Evolutionary conservation across 768 basidiomycete species (phyloP), one percentile per base, ranked within the genome.

Genomic region (Artomyces pyxidatus): DNA sequence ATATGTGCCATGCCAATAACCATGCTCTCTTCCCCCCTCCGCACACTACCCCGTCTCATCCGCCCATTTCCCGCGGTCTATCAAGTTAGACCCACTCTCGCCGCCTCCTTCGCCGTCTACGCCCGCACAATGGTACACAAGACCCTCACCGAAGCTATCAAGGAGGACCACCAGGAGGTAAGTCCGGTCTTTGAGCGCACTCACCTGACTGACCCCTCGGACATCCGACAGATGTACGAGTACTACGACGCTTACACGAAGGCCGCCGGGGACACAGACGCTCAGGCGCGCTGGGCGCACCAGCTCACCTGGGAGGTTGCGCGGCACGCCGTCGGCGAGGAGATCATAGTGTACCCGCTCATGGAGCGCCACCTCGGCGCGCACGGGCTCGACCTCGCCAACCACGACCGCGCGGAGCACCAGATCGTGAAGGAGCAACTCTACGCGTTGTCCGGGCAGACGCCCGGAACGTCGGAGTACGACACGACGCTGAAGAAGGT

Each of bases 221-320:
- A 16, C 39, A 40, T 14, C 17, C 14, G 22, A 6, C 50, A 82
- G 78, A 81, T 81, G 69, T 76, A 77, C 53, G 69, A 74, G 41
- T 79, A 76, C 53, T 74, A 79, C 51, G 69, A 75, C 43, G 61
- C 76, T 43, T 81, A 78, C 61, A 58, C 23, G 54, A 66, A 63
- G 43, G 63, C 64, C 39, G 54, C 59, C 0, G 73, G 70, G 1
- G 68, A 81, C 55, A 47, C 61, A 22, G 74, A 77, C 28, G 70
- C 70, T 0, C 75, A 79, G 58, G 64, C 59, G 2, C 71, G 77
- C 7, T 81, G 78, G 79, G 67, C 75, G 0, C 68, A 68, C 39
- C 78, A 80, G 59, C 65, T 82, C 5, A 69, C 65, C 11, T 82
- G 79, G 80, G 78, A 80, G 62, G 66, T 82, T 35, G 80, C 78